Conservation (phyloP, 2,329 filamentous ascomycete genomes). For the Fusarium paranaense region DNA sequence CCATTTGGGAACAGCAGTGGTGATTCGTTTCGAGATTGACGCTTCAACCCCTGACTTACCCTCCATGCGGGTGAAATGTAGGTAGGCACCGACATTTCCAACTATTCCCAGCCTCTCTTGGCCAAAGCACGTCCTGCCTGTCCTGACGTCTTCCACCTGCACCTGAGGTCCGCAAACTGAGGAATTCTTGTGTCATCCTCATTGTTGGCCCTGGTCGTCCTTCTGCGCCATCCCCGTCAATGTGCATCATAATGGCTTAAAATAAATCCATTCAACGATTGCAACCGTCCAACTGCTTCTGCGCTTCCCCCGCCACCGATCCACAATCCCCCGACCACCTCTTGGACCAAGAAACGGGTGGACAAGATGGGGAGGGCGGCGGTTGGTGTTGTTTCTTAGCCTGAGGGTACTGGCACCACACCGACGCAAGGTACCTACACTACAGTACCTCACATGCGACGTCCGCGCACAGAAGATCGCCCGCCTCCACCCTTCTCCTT, state of each 20-base stretch:
- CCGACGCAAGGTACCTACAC: background rate
- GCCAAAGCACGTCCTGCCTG: background rate
- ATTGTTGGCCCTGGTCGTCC: background rate
- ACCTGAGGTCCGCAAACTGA: background rate
- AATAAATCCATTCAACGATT: background rate
- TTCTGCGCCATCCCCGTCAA: constrained; percentile 3
- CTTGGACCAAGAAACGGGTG: background rate
- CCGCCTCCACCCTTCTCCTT: constrained; percentile 12
- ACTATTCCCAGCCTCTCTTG: constrained; percentile 24
- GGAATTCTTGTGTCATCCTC: background rate
- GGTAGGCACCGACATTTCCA: background rate
- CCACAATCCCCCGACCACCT: constrained; percentile 23
- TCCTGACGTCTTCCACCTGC: background rate
- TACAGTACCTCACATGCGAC: background rate
- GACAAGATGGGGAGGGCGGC: constrained; percentile 4
- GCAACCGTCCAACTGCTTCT: background rate
- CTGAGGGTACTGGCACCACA: constrained; percentile 4
- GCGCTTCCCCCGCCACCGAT: constrained; percentile 14
- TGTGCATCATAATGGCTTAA: background rate
- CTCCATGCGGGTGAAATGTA: background rate
- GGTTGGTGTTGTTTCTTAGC: background rate
- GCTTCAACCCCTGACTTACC: background rate
- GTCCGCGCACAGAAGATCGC: background rate
- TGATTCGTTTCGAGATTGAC: background rate
- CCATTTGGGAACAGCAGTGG: background rate